A percentile compares a stretch with the other conserved stretches of the same genome.
Evolutionary conservation across 2,329 filamentous ascomycete species (phyloP).

Genomic region (Cladosporium sp.): DNA sequence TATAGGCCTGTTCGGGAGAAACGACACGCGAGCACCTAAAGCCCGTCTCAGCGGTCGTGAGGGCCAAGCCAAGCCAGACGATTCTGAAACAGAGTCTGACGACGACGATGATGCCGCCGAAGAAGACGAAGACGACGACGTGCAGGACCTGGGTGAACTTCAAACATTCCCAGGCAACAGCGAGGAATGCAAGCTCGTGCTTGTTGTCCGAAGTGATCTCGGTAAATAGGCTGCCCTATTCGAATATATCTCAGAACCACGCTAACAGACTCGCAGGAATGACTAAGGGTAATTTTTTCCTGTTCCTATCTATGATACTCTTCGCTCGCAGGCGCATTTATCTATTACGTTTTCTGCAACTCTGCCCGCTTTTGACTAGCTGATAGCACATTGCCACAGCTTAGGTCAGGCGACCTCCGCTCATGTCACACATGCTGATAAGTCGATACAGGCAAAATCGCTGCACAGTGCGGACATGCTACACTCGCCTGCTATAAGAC

Average conservation of each 20-base stretch:
- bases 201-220: slow-evolving; percentile 89
- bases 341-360: slow-evolving; percentile 18
- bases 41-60: slow-evolving; percentile 18
- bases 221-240: slow-evolving; percentile 47
- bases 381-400: slow-evolving; percentile 18
- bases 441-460: slow-evolving; percentile 77
- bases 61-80: slow-evolving; percentile 35
- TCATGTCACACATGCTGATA: slow-evolving; percentile 25
- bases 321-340: background rate
- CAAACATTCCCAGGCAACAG: slow-evolving; percentile 51
- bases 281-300: slow-evolving; percentile 75
- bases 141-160: slow-evolving; percentile 48
- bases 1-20: slow-evolving; percentile 72
- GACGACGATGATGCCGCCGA: slow-evolving; percentile 43
- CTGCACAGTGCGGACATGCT: slow-evolving; percentile 92
- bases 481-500: slow-evolving; percentile 96
- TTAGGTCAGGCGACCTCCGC: slow-evolving; percentile 13
- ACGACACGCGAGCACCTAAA: slow-evolving; percentile 24
- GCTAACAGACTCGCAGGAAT: slow-evolving; percentile 52
- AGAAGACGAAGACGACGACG: slow-evolving; percentile 42
- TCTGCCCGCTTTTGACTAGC: slow-evolving; percentile 21
- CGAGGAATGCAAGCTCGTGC: slow-evolving; percentile 91
- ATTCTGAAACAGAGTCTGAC: slow-evolving; percentile 25
- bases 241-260: background rate
- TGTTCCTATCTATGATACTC: slow-evolving; percentile 20